Evolutionary conservation across 768 basidiomycete genomes (phyloP).

Genomic region (Mycena olivaceomarginata): DNA sequence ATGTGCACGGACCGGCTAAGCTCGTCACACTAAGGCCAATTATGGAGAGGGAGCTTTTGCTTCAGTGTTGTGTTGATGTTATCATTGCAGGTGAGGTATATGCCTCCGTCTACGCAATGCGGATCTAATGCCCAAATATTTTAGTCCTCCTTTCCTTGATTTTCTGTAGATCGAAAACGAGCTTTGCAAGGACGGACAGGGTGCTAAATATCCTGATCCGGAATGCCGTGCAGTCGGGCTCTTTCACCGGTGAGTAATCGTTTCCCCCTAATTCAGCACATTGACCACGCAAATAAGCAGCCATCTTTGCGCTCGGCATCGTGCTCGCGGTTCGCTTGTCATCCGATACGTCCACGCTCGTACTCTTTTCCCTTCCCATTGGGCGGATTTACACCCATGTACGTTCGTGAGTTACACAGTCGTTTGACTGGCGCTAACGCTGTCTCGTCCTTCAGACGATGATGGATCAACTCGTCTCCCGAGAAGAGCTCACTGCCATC

Average conservation of each 20-base stretch:
- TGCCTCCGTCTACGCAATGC: not conserved
- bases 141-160: not conserved
- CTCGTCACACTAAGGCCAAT: constrained; percentile 3
- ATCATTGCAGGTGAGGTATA: constrained; percentile 17
- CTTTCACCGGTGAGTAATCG: constrained; percentile 17
- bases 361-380: constrained; percentile 24
- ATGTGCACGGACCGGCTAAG: not conserved
- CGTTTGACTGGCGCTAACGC: not conserved
- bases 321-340: constrained; percentile 23
- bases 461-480: not conserved
- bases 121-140: not conserved
- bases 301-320: constrained; percentile 30
- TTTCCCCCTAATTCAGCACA: no score
- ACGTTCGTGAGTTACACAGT: not conserved
- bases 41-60: not conserved
- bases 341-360: constrained; percentile 6
- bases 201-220: constrained; percentile 24
- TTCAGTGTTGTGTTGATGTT: not conserved
- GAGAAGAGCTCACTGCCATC: not conserved
- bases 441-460: not conserved
- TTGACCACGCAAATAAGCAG: not conserved
- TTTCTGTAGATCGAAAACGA: constrained; percentile 21
- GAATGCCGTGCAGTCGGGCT: constrained; percentile 16
- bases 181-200: constrained; percentile 13
- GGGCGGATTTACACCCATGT: constrained; percentile 36